A percentile compares a stretch with the other conserved stretches of the same genome.
Evolutionary conservation across 2,329 filamentous ascomycete genomes (phyloP).

Genomic region (Cladophialophora bantiana): DNA sequence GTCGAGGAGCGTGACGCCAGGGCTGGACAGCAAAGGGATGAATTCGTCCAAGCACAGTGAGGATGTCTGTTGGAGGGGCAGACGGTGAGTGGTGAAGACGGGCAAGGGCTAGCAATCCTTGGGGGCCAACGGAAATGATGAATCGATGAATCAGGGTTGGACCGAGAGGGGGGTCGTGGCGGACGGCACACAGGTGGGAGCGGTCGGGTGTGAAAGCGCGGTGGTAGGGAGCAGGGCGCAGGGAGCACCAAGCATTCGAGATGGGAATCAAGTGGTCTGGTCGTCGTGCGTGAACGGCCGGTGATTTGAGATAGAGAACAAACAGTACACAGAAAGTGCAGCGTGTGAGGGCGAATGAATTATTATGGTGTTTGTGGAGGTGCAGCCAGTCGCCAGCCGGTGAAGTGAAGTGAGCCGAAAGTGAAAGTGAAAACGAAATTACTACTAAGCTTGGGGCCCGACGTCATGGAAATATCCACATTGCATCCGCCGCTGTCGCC

Average conservation of each 20-base stretch:
- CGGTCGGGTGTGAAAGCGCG: background rate
- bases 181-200: background rate
- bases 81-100: constrained; percentile 1
- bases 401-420: background rate
- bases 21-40: background rate
- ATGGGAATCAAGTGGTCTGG: background rate
- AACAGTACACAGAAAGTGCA: background rate
- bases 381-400: too few species aligned
- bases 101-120: background rate
- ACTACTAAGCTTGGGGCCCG: background rate
- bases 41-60: background rate
- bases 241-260: background rate
- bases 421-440: background rate
- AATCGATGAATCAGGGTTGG: background rate
- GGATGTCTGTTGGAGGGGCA: background rate
- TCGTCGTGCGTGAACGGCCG: background rate
- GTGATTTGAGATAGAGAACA: constrained; percentile 7
- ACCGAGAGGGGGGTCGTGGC: background rate
- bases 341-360: background rate
- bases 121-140: background rate
- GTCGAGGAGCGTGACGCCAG: constrained; percentile 14
- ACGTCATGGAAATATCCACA: background rate
- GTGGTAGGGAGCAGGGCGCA: background rate
- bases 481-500: too few species aligned
- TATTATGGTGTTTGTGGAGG: background rate